Base-by-base conservation (phyloP, 148 eudicot species). In the Dysphania ambrosioides region DNA sequence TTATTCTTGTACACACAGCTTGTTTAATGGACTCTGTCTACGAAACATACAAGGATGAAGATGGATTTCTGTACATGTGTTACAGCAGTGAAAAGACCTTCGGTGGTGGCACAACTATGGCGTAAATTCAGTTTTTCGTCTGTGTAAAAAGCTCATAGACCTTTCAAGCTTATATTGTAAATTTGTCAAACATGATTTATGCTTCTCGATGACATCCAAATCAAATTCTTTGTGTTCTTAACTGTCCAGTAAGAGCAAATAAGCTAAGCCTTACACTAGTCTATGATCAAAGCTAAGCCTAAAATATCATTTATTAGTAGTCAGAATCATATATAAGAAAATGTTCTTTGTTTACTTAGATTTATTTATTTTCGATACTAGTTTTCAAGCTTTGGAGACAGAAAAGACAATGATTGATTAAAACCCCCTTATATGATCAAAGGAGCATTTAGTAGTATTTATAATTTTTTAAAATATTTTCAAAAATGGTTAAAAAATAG, bases 31-130 rank as follows among this genome's bases (percentile, higher is more conserved):
- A 87, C 71, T 70, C 88, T 8, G 85, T 94, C 41, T 91, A 94
- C 63, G 88, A 89, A 65, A 85, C 95, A 47, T 88, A 71, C 87
- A 94, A 91, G 89, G 98, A 94, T 66, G 93, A 88, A 55, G 98
- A 94, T 85, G 97, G 97, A 56, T 94, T 91, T 80, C 87, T 94
- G 16, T 94, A 91, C 81, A 85, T 91, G 93, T 88, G 91, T 80
- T 94, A 94, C 83, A 94, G 97, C 89, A 89, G 89, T 71, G 98
- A 94, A 83, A 88, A 90, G 77, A 94, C 98, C 49, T 91, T 94
- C 78, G 98, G 98, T 58, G 71, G 70, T 74, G 81, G 15, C 51
- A 42, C 57, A 9, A 56, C 40, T 9, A 23, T 63, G 61, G 32
- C 60, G 67, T 82, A 47, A 75, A 59, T 66, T 51, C 27, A 27